A percentile compares a stretch with the other conserved stretches of the same genome.
These are phyloP conservation scores for Phaeosphaeriaceae sp. DNA, from an alignment of 2,329 filamentous ascomycete species.

Conservation along the genomic window DNA sequence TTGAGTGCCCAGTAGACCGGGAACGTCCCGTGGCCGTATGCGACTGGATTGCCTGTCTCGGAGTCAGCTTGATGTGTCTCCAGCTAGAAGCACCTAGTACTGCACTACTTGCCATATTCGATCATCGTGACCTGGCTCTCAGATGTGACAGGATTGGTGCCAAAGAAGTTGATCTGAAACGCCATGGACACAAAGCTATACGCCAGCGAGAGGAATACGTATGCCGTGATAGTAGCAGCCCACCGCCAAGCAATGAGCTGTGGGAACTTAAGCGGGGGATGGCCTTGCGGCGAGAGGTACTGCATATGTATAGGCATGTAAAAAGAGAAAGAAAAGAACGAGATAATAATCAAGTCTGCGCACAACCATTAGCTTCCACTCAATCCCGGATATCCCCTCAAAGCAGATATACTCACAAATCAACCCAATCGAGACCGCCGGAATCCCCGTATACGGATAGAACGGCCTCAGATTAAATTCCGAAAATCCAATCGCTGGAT, in stretches of 20 bases:
- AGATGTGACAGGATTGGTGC: conserved; percentile 52
- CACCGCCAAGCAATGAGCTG: conserved; percentile 68
- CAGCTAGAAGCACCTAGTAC: not conserved
- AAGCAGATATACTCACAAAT: conserved; percentile 54
- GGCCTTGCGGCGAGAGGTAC: conserved; percentile 63
- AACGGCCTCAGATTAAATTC: conserved; percentile 68
- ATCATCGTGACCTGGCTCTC: conserved; percentile 52
- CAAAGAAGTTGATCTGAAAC: conserved; percentile 67
- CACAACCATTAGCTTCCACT: not conserved
- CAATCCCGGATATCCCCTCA: no score
- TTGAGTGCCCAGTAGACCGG: conserved; percentile 71
- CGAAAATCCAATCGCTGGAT: conserved; percentile 64
- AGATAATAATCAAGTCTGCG: conserved; percentile 68
- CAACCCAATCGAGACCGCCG: conserved; percentile 68
- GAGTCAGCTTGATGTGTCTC: not conserved
- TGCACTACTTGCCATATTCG: conserved; percentile 14
- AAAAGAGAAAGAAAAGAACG: conserved; percentile 72
- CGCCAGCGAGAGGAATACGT: conserved; percentile 68
- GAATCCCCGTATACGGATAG: conserved; percentile 61
- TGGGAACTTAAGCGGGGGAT: conserved; percentile 65
- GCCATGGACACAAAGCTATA: conserved; percentile 71
- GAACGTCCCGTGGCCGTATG: conserved; percentile 67
- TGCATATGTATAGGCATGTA: conserved; percentile 70
- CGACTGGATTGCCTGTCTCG: conserved; percentile 56
- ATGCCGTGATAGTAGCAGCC: conserved; percentile 63